A percentile compares a stretch with the other conserved stretches of the same genome.
These are phyloP conservation scores for Takashimella tepidaria DNA, from an alignment of 1,284 basidiomycete genomes.

Conservation along the genomic window DNA sequence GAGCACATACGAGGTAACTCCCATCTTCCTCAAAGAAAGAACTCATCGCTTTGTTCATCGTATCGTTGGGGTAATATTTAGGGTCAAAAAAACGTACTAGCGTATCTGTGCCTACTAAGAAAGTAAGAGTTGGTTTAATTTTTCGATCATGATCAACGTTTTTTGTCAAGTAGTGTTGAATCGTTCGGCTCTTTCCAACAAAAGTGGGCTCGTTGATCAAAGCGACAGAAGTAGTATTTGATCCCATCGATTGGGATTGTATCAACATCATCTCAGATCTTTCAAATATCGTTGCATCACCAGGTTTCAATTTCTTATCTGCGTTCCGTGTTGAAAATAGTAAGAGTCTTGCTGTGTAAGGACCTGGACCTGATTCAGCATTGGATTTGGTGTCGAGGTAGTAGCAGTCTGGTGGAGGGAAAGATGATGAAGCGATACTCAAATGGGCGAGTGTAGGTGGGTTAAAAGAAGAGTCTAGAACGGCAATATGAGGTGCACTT, in stretches of 20 bases:
- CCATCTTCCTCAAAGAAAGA: constrained; percentile 43
- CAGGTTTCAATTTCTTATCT: constrained; percentile 69
- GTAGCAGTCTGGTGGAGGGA: constrained; percentile 21
- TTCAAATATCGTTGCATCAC: constrained; percentile 67
- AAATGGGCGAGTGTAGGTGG: constrained; percentile 86
- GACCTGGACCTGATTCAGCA: constrained; percentile 19
- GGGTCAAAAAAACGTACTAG: constrained; percentile 75
- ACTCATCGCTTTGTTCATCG: constrained; percentile 44
- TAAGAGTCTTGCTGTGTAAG: constrained; percentile 71
- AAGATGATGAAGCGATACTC: constrained; percentile 56
- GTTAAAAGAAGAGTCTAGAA: constrained; percentile 92
- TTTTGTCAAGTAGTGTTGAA: constrained; percentile 51
- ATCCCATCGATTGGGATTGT: constrained; percentile 55
- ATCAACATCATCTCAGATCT: constrained; percentile 76
- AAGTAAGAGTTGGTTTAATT: constrained; percentile 19
- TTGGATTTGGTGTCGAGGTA: neutral
- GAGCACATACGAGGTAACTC: constrained; percentile 68
- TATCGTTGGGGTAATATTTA: constrained; percentile 62
- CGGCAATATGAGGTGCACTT: constrained; percentile 43
- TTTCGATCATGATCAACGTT: constrained; percentile 12
- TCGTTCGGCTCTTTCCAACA: constrained; percentile 66
- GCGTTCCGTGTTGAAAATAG: constrained; percentile 83
- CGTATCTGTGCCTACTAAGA: constrained; percentile 79
- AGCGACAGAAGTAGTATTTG: constrained; percentile 58
- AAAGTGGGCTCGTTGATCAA: constrained; percentile 85